These are phyloP conservation scores for Albatrellus sp. DNA, from an alignment of 1,284 basidiomycete genomes.

Conservation along the genomic window DNA sequence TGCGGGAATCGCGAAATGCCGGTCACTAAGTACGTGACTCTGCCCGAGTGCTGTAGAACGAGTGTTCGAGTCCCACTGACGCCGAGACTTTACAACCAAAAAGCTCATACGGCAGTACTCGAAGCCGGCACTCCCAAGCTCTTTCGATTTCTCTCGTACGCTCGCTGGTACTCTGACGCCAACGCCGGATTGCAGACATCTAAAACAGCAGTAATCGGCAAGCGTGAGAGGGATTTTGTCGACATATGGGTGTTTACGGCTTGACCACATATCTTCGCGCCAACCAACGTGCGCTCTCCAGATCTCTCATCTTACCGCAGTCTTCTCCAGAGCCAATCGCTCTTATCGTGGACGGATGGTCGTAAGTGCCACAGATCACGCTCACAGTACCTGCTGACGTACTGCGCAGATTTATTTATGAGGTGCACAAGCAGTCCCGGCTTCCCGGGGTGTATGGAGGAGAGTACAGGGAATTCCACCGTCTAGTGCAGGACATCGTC, in stretches of 20 bases:
- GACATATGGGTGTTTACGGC: conserved; percentile 68
- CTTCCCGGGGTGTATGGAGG: conserved; percentile 82
- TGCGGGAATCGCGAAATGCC: too few species aligned
- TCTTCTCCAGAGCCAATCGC: conserved; percentile 14
- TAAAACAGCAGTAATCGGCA: too few species aligned
- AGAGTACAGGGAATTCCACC: conserved; percentile 56
- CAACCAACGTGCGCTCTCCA: conserved; percentile 49
- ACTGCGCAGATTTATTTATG: conserved; percentile 64
- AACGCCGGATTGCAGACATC: too few species aligned
- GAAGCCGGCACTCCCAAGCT: too few species aligned
- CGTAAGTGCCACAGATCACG: conserved; percentile 41
- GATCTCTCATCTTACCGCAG: conserved; percentile 26
- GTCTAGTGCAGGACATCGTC: conserved; percentile 40
- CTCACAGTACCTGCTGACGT: not conserved
- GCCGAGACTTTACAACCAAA: too few species aligned
- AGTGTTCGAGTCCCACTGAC: too few species aligned
- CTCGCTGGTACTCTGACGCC: too few species aligned
- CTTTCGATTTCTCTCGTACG: too few species aligned
- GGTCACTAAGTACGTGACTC: too few species aligned
- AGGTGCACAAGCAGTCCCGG: conserved; percentile 47
- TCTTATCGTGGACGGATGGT: conserved; percentile 80
- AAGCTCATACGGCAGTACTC: too few species aligned
- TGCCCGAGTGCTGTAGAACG: too few species aligned
- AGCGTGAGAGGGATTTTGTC: too few species aligned
- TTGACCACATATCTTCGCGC: conserved; percentile 72